Conservation (phyloP, 768 basidiomycete species). For the Agrocybe chaxingu region DNA sequence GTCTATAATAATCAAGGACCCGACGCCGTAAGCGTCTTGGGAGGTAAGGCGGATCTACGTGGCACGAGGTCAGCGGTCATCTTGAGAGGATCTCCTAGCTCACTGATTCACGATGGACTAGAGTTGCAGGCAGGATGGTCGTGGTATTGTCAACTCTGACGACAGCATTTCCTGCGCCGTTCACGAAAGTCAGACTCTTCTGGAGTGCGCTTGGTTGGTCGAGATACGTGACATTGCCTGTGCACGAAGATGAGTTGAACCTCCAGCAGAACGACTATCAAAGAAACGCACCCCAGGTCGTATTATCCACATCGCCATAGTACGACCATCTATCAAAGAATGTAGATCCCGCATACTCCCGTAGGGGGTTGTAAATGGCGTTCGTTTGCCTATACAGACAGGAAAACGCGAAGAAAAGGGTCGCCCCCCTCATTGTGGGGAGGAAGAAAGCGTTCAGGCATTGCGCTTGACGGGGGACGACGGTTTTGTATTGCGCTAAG, state of each 20-base stretch:
- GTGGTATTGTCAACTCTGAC: slow-evolving; percentile 73
- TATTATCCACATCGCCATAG: slow-evolving; percentile 46
- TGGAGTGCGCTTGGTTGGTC: slow-evolving; percentile 42
- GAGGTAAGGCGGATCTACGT: slow-evolving; percentile 43
- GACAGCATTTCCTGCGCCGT: slow-evolving; percentile 59
- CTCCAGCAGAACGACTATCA: not conserved
- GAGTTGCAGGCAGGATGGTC: slow-evolving; percentile 31
- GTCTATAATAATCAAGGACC: slow-evolving; percentile 43
- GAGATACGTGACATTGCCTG: slow-evolving; percentile 66
- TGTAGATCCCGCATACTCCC: slow-evolving; percentile 40
- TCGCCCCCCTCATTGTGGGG: too few relatives aligned
- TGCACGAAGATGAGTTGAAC: not conserved
- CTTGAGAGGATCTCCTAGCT: slow-evolving; percentile 13
- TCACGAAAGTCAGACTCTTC: slow-evolving; percentile 56
- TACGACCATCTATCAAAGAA: slow-evolving; percentile 60
- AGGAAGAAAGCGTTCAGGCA: too few relatives aligned
- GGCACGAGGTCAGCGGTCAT: not conserved
- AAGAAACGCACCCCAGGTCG: slow-evolving; percentile 35
- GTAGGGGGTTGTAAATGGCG: slow-evolving; percentile 32
- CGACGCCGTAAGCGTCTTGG: slow-evolving; percentile 37
- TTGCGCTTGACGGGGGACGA: too few relatives aligned
- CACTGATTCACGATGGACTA: slow-evolving; percentile 46
- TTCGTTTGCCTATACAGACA: slow-evolving; percentile 3
- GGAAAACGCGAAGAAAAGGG: not conserved
- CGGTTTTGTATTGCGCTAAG: too few relatives aligned